phyloP scores from a whole-genome alignment of 306 rosid species.

The Dalbergia oliveri region DNA sequence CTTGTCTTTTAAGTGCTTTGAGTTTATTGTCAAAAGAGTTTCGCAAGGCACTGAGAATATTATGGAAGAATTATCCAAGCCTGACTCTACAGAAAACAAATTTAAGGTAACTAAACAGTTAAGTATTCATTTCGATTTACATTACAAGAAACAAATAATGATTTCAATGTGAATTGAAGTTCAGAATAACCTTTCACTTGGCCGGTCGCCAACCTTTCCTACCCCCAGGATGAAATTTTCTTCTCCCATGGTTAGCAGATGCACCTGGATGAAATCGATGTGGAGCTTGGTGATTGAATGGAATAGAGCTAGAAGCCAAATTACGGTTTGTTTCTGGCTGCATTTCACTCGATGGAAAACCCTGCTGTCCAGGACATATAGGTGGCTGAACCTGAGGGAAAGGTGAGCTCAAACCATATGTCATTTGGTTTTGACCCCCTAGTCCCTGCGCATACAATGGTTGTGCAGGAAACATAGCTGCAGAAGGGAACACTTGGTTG shows the following conservation, averaged over 20 bases:
- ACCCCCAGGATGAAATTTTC: slow-evolving; percentile 50
- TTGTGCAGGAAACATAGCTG: slow-evolving; percentile 42
- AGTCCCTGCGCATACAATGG: slow-evolving; percentile 49
- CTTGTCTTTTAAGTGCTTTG: too few species aligned
- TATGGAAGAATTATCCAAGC: background rate
- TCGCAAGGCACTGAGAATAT: background rate
- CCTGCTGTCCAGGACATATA: slow-evolving; percentile 47
- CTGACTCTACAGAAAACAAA: slow-evolving; percentile 6
- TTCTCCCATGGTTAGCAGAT: slow-evolving; percentile 55
- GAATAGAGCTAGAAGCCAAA: slow-evolving; percentile 37
- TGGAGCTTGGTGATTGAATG: slow-evolving; percentile 46
- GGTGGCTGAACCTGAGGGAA: slow-evolving; percentile 50
- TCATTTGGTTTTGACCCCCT: slow-evolving; percentile 63
- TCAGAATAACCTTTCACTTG: slow-evolving; percentile 40
- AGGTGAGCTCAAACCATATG: slow-evolving; percentile 58
- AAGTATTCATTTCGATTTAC: background rate
- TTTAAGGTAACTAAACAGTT: background rate
- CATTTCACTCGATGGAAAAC: slow-evolving; percentile 45
- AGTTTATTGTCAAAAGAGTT: too few species aligned
- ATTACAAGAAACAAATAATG: background rate
- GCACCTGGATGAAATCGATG: slow-evolving; percentile 57
- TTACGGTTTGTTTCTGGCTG: slow-evolving; percentile 50
- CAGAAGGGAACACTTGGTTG: slow-evolving; percentile 36
- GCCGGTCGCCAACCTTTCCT: slow-evolving; percentile 56
- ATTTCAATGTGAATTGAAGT: background rate